Percentiles rank a stretch among this genome's conserved stretches.
Evolutionary conservation across 306 rosid genomes (phyloP).

Genomic region (Argentina anserina): DNA sequence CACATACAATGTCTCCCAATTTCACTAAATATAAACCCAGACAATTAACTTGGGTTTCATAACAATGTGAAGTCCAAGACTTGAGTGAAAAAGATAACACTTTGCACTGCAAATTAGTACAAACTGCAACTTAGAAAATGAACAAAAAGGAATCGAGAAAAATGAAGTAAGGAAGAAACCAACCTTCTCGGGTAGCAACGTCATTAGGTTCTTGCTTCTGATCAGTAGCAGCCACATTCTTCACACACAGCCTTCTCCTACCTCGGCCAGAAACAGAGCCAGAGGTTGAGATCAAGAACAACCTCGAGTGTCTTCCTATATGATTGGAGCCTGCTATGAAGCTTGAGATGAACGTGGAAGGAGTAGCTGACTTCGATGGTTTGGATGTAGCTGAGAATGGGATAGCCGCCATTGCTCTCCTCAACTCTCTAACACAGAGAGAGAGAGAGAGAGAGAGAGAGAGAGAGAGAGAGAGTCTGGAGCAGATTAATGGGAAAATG

Average conservation of each 20-base stretch:
- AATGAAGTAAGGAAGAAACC: background rate
- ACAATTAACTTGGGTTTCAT: background rate
- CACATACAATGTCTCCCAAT: background rate
- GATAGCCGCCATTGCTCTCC: constrained; percentile 57
- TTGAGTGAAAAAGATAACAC: constrained; percentile 3
- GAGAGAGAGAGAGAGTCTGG: background rate
- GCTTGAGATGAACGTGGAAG: constrained; percentile 26
- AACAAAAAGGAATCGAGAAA: background rate
- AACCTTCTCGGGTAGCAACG: constrained; percentile 34
- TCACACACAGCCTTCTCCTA: constrained; percentile 39
- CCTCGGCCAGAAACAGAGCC: constrained; percentile 22
- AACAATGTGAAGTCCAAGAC: background rate
- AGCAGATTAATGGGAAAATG: constrained; percentile 11
- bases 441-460: constrained; percentile 29
- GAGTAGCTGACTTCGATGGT: constrained; percentile 28
- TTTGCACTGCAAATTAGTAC: background rate
- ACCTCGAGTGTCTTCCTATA: constrained; percentile 26
- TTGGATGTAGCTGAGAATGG: constrained; percentile 43
- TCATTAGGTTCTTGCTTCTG: constrained; percentile 36
- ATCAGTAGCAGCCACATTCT: constrained; percentile 44
- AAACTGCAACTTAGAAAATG: constrained; percentile 17
- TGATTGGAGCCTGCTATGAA: constrained; percentile 26
- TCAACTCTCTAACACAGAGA: background rate
- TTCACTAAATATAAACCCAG: background rate
- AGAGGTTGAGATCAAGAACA: constrained; percentile 27